Conservation (phyloP, 1,139 yeast species). For the Hansenula lynferdii region DNA sequence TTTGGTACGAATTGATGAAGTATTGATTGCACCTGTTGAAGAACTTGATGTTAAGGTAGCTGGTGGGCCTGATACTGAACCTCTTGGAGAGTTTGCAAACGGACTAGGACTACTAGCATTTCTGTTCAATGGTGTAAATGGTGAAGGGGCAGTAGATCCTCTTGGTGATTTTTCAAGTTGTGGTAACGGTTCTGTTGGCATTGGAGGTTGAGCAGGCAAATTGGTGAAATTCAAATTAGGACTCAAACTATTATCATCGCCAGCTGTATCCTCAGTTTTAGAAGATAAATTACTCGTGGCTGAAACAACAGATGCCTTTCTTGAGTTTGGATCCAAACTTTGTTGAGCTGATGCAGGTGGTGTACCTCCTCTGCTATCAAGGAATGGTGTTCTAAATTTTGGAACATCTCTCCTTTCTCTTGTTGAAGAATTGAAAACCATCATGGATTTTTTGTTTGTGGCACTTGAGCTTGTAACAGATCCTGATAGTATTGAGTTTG, state of each 20-base stretch:
- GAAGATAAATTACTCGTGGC: slow-evolving; percentile 21
- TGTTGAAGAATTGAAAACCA: slow-evolving; percentile 9
- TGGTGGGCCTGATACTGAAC: slow-evolving; percentile 29
- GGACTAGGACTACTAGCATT: slow-evolving; percentile 32
- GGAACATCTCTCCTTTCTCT: slow-evolving; percentile 18
- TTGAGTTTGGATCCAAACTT: slow-evolving; percentile 20
- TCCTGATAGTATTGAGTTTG: slow-evolving; percentile 17
- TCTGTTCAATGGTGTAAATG: slow-evolving; percentile 17
- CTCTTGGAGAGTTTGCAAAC: slow-evolving; percentile 45
- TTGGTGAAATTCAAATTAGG: slow-evolving; percentile 22
- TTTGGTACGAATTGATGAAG: slow-evolving; percentile 6
- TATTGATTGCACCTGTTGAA: background rate
- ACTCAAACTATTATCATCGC: background rate
- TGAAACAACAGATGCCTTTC: slow-evolving; percentile 29
- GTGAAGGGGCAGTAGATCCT: slow-evolving; percentile 4
- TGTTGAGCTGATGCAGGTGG: slow-evolving; percentile 2
- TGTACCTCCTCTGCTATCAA: slow-evolving; percentile 11
- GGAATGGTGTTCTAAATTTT: slow-evolving; percentile 23
- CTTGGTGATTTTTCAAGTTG: slow-evolving; percentile 28
- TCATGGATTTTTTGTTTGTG: slow-evolving; percentile 12
- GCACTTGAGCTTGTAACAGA: slow-evolving; percentile 6
- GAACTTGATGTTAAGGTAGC: too few species aligned
- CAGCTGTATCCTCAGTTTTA: slow-evolving; percentile 6
- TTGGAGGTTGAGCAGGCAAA: slow-evolving; percentile 50
- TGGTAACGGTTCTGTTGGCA: slow-evolving; percentile 51